Conservation (phyloP, 768 basidiomycete genomes). For the Naganishia onofrii region DNA sequence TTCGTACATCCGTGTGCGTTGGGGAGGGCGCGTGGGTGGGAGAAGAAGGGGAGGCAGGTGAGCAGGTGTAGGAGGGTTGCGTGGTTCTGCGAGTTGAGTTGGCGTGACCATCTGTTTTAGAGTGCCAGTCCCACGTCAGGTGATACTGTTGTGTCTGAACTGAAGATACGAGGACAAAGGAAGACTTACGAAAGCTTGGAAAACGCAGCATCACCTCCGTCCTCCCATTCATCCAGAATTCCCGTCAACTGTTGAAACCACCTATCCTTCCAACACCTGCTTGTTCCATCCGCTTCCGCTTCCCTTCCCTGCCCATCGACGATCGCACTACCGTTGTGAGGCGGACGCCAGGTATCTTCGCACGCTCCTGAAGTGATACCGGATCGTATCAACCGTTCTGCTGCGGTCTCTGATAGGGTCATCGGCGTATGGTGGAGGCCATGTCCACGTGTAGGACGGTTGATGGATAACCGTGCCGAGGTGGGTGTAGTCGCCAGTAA, state of each 20-base stretch:
- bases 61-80: neutral
- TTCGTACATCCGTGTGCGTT: neutral
- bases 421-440: too few species aligned
- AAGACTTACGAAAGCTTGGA: neutral
- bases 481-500: too few species aligned
- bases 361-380: neutral
- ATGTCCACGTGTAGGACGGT: too few species aligned
- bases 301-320: too few species aligned
- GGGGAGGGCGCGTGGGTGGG: too few species aligned
- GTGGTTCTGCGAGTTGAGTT: neutral
- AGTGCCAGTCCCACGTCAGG: too few species aligned
- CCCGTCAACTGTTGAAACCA: neutral
- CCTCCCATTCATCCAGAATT: neutral
- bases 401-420: neutral
- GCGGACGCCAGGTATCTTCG: neutral
- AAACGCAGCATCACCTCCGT: neutral
- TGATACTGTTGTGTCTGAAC: too few species aligned
- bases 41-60: conserved; percentile 8
- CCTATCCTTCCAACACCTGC: conserved; percentile 11
- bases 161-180: too few species aligned
- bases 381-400: neutral
- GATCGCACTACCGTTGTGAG: neutral
- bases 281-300: neutral
- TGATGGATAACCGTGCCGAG: too few species aligned
- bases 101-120: conserved; percentile 5